phyloP scores from a whole-genome alignment of 176 grass and related monocot species.

The Thinopyrum elongatum region DNA sequence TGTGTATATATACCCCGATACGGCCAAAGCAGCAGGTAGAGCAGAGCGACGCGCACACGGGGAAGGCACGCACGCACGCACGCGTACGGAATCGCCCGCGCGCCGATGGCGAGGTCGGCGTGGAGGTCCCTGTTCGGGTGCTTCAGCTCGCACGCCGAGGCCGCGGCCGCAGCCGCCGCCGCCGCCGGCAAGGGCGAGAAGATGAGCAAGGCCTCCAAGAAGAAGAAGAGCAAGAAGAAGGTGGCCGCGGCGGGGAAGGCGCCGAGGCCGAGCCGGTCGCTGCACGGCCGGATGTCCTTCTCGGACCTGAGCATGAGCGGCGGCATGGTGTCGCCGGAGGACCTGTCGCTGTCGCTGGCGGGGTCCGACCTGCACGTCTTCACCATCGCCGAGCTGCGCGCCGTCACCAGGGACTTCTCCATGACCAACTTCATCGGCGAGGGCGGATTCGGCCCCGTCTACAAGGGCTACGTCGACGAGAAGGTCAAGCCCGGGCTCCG shows the following conservation, averaged over 20 bases:
- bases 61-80: background rate
- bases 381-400: conserved; percentile 70
- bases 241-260: background rate
- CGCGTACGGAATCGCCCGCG: no score
- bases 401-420: conserved; percentile 65
- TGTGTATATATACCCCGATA: conserved; percentile 39
- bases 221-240: conserved; percentile 15
- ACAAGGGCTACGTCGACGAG: conserved; percentile 89
- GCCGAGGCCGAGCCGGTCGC: conserved; percentile 18
- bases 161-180: background rate
- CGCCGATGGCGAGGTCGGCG: conserved; percentile 43
- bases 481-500: conserved; percentile 63
- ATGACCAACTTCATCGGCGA: conserved; percentile 87
- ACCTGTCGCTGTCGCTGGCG: conserved; percentile 77
- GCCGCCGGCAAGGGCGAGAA: background rate
- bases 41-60: background rate
- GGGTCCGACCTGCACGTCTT: conserved; percentile 79
- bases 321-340: conserved; percentile 78
- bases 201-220: background rate
- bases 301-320: conserved; percentile 66
- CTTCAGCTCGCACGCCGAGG: conserved; percentile 37
- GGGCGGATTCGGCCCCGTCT: conserved; percentile 81
- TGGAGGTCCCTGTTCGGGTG: conserved; percentile 67
- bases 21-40: conserved; percentile 27
- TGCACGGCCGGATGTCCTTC: conserved; percentile 70